phyloP scores from a whole-genome alignment of 2,329 filamentous ascomycete genomes.

The Colletotrichum plurivorum region DNA sequence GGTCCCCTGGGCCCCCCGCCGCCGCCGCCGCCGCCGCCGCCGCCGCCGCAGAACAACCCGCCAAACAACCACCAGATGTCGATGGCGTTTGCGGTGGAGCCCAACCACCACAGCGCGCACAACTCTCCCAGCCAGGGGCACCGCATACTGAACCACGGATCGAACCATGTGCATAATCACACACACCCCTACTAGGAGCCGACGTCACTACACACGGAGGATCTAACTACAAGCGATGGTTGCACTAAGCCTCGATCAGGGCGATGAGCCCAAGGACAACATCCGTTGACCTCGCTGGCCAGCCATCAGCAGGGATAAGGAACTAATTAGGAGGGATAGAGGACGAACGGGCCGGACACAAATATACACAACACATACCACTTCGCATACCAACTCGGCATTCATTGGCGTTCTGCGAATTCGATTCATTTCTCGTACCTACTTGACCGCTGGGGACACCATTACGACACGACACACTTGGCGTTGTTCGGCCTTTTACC shows the following conservation, averaged over 20 bases:
- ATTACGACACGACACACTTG: background rate
- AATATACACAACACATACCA: constrained; percentile 18
- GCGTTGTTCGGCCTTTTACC: background rate
- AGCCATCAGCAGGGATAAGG: background rate
- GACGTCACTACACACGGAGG: background rate
- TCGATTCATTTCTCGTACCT: constrained; percentile 35
- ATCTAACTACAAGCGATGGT: no score
- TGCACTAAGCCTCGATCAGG: no score
- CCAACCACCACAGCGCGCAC: constrained; percentile 33
- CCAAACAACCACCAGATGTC: constrained; percentile 23
- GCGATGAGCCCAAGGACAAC: no score
- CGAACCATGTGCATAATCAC: constrained; percentile 15
- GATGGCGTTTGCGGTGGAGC: constrained; percentile 29
- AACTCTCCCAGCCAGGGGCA: constrained; percentile 30
- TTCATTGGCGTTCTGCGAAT: constrained; percentile 35
- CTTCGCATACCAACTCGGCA: constrained; percentile 15
- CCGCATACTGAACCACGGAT: constrained; percentile 22
- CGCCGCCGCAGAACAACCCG: constrained; percentile 5
- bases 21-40: constrained; percentile 8
- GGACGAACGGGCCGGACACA: constrained; percentile 15
- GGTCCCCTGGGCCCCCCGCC: constrained; percentile 11
- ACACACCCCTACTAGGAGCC: constrained; percentile 22
- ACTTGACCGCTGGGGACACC: constrained; percentile 4
- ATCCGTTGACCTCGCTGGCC: no score
- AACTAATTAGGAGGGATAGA: background rate